phyloP scores from a whole-genome alignment of 2,329 filamentous ascomycete genomes.

The Aspergillus pseudoglaucus region DNA sequence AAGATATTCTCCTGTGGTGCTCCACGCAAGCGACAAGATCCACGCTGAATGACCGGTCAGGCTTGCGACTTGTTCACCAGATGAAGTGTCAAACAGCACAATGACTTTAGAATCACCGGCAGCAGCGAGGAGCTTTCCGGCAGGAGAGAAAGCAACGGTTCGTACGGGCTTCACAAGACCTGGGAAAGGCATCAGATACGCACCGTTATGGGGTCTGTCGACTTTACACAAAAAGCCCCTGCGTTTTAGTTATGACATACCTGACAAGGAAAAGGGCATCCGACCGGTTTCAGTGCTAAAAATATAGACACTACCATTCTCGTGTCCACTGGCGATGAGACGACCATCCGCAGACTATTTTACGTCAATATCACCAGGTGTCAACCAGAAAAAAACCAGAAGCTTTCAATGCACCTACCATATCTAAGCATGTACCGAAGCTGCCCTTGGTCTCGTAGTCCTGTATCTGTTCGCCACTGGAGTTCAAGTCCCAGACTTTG shows the following conservation, averaged over 20 bases:
- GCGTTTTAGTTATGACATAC: constrained; percentile 39
- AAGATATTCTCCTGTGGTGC: constrained; percentile 82
- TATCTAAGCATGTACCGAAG: constrained; percentile 82
- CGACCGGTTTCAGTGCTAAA: constrained; percentile 89
- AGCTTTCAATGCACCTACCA: constrained; percentile 44
- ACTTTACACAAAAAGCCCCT: neutral
- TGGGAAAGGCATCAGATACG: constrained; percentile 28
- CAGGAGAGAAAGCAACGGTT: constrained; percentile 80
- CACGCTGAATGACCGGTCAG: constrained; percentile 73
- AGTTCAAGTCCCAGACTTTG: constrained; percentile 73
- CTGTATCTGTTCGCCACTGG: constrained; percentile 56
- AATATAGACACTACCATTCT: constrained; percentile 85
- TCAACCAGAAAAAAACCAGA: neutral
- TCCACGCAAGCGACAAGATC: constrained; percentile 92
- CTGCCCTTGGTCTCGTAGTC: constrained; percentile 89
- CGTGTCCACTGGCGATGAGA: constrained; percentile 85
- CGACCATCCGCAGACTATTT: constrained; percentile 63
- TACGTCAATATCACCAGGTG: neutral
- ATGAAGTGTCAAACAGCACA: constrained; percentile 82
- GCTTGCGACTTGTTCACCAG: constrained; percentile 87
- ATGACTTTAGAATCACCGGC: constrained; percentile 86
- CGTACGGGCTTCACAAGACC: constrained; percentile 83
- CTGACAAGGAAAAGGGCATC: constrained; percentile 76
- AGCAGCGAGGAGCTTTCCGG: constrained; percentile 74
- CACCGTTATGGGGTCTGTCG: no score